A percentile compares a stretch with the other conserved stretches of the same genome.
Evolutionary conservation across 495 filamentous ascomycete genomes (phyloP).

Genomic region (Podospora didyma): DNA sequence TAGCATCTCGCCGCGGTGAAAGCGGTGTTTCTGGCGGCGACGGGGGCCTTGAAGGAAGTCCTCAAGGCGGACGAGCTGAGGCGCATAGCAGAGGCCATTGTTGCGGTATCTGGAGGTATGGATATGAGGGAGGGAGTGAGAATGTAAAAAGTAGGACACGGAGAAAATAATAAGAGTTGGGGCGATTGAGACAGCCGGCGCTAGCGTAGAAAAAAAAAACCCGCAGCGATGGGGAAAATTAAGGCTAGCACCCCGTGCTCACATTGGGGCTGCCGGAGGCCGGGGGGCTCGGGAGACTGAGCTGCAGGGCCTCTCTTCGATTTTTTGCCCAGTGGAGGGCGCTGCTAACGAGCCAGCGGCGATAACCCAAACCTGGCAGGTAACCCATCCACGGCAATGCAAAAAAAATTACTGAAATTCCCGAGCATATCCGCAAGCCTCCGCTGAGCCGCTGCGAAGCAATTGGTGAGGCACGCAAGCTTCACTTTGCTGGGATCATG

Average conservation of each 20-base stretch:
- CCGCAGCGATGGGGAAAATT: constrained; percentile 17
- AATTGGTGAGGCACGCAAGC: no score
- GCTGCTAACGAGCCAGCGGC: no score
- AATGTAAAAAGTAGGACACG: not conserved
- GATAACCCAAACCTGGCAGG: no score
- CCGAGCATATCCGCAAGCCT: no score
- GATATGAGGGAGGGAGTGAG: constrained; percentile 11
- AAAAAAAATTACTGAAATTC: no score
- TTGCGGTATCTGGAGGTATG: constrained; percentile 21
- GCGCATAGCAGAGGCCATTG: constrained; percentile 78
- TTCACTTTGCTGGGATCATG: no score
- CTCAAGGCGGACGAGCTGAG: constrained; percentile 72
- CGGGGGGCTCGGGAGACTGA: constrained; percentile 6
- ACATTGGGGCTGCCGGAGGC: constrained; percentile 11
- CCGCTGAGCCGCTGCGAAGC: no score
- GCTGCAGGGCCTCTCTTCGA: no score
- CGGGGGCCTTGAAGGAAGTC: constrained; percentile 60
- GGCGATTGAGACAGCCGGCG: constrained; percentile 16
- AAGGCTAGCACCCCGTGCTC: constrained; percentile 10
- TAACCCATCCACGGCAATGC: no score
- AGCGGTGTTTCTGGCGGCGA: constrained; percentile 60
- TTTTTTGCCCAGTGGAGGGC: no score
- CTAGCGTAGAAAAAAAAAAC: constrained; percentile 23
- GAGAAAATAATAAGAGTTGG: constrained; percentile 21
- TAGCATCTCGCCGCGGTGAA: constrained; percentile 84